Evolutionary conservation across 352 stramenopile genomes (phyloP), one percentile per base, ranked within the genome.

Genomic region (Globisporangium carolinianum): DNA sequence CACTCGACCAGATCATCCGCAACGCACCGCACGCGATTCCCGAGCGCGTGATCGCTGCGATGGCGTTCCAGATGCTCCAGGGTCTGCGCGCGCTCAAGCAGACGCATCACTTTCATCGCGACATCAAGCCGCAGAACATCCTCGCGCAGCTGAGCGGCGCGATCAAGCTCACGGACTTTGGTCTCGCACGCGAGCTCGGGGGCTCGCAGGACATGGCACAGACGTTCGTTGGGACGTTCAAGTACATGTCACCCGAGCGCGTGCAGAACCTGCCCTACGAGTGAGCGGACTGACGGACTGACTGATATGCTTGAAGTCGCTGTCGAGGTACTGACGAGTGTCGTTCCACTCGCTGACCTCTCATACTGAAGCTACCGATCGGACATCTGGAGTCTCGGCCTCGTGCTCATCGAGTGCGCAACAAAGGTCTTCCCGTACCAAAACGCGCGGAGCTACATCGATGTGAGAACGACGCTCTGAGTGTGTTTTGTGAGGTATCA

Each of bases 41-140:
- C 11, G 80, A 91, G 55, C 41, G 46, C 0, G 69, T 89, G 6
- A 57, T 86, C 15, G 78, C 78, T 35, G 63, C 70, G 14, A 80
- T 89, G 60, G 76, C 76, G 10, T 82, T 73, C 58, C 78, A 88
- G 46, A 72, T 87, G 42, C 64, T 91, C 36, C 69, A 58, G 8
- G 80, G 80, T n/a, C 67, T 91, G 9, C 60, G 60, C 10, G 72
- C 87, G 42, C 75, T 91, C 60, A 83, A 86, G 61, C 62, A 70
- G 1, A 63, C 73, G 37, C 74, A 82, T 38, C 80, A 91, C 48
- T 98, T 98, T 56, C 93, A 98, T 57, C 86, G 93, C 42, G 93
- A 98, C 58, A 83, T 98, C 58, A 98, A 98, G 58, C 91, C 90
- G 14, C 87, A 88, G 43, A 98, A 98, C 69, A 83, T 98, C 38